Evolutionary conservation across 768 basidiomycete species (phyloP), one percentile per base, ranked within the genome.

Genomic region (Mrakia hoshinonis): DNA sequence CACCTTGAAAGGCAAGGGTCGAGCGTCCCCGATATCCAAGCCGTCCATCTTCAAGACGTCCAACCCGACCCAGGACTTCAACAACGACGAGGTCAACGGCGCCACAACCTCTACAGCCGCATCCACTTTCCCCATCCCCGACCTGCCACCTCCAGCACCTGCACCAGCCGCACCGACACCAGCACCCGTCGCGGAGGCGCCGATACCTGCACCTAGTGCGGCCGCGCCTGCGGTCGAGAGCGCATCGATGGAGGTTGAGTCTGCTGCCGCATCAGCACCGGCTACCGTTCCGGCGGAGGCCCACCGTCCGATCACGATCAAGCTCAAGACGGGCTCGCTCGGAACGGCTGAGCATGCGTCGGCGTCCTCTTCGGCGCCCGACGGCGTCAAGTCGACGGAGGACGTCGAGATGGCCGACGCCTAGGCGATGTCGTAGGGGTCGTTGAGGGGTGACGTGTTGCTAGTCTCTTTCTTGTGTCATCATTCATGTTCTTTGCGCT

Each of bases 371-470:
- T 24, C n/a, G 4, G 22, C 22, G 10, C n/a, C 62, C 1, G 46
- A 46, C 24, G 48, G 48, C 20, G 24, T 13, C 22, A 47, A 13
- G 29, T 15, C n/a, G 26, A 6, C 26, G 63, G 63, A 65, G 46
- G 63, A 65, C 29, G 48, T 66, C 29, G 64, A 66, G 64, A 66
- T 66, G 64, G 46, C 47, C 10, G 64, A 51, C 22, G 58, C 34
- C 4, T 31, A 43, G 43, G 43, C 15, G 43, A 43, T 6, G 7
- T 7, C 7, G 43, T 7, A 15, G 43, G 43, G 43, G 43, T 6
- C 7, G 43, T 6, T 6, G 43, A 15, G 43, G 43, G 43, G 43
- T 6, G 43, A 7, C 7, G 43, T 15, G 43, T 43, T 43, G 43
- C 43, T 43, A 43, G 6, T 43, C 6, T 43, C 15, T 43, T 6